Percentiles rank a stretch among this genome's conserved stretches.
phyloP scores from a whole-genome alignment of 768 basidiomycete genomes.

The Dictyophora rubrovolvata region DNA sequence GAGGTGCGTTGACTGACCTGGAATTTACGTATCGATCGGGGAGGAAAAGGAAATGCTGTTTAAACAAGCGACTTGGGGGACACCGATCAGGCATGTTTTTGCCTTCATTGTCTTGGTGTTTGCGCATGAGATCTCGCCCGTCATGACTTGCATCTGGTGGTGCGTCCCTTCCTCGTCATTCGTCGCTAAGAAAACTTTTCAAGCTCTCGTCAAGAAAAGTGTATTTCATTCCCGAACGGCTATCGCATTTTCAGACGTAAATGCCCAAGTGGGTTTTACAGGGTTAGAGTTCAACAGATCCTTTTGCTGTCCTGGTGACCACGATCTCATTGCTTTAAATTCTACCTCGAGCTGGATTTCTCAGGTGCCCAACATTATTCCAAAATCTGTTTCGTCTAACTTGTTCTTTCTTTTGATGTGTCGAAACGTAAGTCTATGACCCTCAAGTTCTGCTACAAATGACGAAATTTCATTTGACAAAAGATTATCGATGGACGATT shows the following conservation, averaged over 20 bases:
- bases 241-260: not conserved
- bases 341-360: not conserved
- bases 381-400: not conserved
- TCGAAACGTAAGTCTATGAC: not conserved
- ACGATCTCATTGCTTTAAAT: not conserved
- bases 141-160: not conserved
- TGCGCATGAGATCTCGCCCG: not conserved
- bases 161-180: not conserved
- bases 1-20: too few relatives aligned
- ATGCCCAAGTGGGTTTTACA: not conserved
- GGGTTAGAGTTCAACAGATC: not conserved
- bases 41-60: not conserved
- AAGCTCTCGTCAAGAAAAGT: not conserved
- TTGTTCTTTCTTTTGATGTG: not conserved
- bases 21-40: not conserved
- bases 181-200: too few relatives aligned
- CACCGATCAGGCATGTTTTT: not conserved
- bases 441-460: not conserved
- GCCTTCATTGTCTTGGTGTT: not conserved
- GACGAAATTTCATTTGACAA: not conserved
- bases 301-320: not conserved
- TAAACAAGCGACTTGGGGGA: not conserved
- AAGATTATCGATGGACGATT: not conserved
- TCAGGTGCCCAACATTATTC: not conserved
- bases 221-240: not conserved